Evolutionary conservation across 2,329 filamentous ascomycete genomes (phyloP).

Genomic region (Monilinia laxa): DNA sequence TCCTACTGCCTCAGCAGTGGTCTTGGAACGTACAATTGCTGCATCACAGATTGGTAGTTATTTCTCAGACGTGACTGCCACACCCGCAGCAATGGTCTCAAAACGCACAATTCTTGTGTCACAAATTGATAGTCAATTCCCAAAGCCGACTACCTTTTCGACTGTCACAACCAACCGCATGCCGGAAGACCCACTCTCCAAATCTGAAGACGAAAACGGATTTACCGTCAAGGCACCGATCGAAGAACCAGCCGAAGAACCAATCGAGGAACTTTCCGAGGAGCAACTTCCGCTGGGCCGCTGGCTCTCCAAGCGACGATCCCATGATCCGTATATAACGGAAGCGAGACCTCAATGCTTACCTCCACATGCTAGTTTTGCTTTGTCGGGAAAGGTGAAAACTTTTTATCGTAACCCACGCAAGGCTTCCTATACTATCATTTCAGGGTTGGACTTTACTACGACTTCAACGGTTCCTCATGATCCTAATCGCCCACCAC

Average conservation of each 20-base stretch:
- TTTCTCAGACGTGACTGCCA: neutral
- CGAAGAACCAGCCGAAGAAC: neutral
- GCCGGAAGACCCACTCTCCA: neutral
- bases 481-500: slow-evolving; percentile 13
- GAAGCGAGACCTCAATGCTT: neutral
- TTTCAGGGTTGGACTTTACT: neutral
- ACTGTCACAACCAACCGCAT: neutral
- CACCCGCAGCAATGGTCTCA: too few species aligned
- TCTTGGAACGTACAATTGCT: neutral
- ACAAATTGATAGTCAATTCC: neutral
- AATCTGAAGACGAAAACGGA: neutral
- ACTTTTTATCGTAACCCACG: neutral
- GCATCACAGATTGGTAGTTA: neutral
- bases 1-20: neutral
- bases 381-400: neutral
- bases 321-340: neutral
- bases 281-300: slow-evolving; percentile 1
- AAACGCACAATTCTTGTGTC: neutral
- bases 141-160: neutral
- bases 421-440: slow-evolving; percentile 3
- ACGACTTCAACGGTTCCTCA: neutral
- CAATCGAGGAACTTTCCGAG: neutral
- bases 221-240: neutral
- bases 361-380: neutral
- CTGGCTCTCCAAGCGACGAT: neutral